Base-by-base conservation (phyloP, 345 rosid genomes). In the Clausena lansium region DNA sequence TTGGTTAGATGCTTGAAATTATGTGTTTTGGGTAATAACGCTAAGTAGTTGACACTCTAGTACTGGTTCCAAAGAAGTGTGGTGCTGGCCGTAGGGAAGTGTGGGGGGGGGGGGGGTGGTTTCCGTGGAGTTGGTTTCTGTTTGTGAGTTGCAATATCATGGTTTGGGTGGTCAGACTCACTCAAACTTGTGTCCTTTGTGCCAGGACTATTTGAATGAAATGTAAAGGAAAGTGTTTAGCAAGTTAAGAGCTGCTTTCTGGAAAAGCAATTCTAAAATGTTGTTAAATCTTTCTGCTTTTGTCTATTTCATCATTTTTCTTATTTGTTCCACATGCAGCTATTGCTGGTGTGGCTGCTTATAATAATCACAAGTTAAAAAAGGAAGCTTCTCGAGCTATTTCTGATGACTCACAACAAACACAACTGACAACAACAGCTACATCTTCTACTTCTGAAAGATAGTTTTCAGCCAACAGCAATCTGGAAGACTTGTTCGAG, bases 301-400 rank as follows among this genome's bases (percentile, higher is more conserved):
- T 63, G 9, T 76, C 10, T 61, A 60, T 67, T 33, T 54, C 52
- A 28, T 67, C 15, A 9, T 52, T 9, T 63, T 9, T 25, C 38
- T n/a, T 73, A 36, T 32, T 62, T 39, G 61, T 38, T 78, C 71
- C 55, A 2, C 67, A 50, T 61, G 82, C 85, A 93, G 99, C 99
- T 67, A 95, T 95, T 86, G 93, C 87, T 4, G 98, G 99, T 73
- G 99, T 95, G 64, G 98, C 96, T 19, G 97, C 98, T n/a, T 95
- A 95, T 83, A 95, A 95, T 78, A 95, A 95, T 82, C 83, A 83
- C 83, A 95, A 95, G 81, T 82, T 95, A 84, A 92, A 87, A 85
- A 93, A 88, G 84, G 99, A 95, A 92, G 91, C 97, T 67, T 78
- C 96, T 70, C 81, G 79, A 78, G 80, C 45, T 58, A 47, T 77